phyloP scores from a whole-genome alignment of 1,284 basidiomycete species.

The Neonothopanus nambi region DNA sequence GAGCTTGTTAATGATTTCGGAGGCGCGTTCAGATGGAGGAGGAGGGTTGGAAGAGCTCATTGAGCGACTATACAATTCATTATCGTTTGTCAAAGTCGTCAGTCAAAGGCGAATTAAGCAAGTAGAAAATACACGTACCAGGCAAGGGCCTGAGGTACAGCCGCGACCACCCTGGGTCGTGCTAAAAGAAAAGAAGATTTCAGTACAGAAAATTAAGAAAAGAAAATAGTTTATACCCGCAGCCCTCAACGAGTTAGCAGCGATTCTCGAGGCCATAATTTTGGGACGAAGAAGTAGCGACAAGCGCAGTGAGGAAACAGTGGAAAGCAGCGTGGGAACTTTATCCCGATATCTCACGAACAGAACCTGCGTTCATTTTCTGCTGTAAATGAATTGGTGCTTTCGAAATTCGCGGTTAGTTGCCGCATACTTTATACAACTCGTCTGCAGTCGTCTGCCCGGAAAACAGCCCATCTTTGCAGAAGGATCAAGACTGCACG shows the following conservation, averaged over 20 bases:
- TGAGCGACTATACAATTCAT: constrained; percentile 47
- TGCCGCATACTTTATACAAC: too few relatives aligned
- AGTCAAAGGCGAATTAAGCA: constrained; percentile 5
- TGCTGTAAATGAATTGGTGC: too few relatives aligned
- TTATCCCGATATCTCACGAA: constrained; percentile 44
- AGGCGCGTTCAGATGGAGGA: constrained; percentile 88
- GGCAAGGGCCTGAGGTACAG: constrained; percentile 50
- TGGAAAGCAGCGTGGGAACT: constrained; percentile 39
- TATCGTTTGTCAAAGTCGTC: neutral
- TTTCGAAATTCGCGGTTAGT: too few relatives aligned
- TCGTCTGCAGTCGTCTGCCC: too few relatives aligned
- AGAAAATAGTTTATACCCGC: constrained; percentile 44
- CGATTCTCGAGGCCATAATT: constrained; percentile 72
- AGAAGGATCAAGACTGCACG: too few relatives aligned
- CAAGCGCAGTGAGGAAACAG: constrained; percentile 24
- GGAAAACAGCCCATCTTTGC: too few relatives aligned
- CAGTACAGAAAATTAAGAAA: constrained; percentile 12
- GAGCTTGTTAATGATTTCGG: constrained; percentile 88
- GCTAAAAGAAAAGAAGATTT: constrained; percentile 32
- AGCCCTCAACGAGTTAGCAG: constrained; percentile 61
- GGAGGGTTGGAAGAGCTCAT: constrained; percentile 63
- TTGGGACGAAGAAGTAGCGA: constrained; percentile 21
- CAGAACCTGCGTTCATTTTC: too few relatives aligned
- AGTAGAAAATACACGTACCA: constrained; percentile 47
- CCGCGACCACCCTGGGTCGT: constrained; percentile 58